Base-by-base conservation (phyloP, 148 eudicot species). In the Silene uniflora region DNA sequence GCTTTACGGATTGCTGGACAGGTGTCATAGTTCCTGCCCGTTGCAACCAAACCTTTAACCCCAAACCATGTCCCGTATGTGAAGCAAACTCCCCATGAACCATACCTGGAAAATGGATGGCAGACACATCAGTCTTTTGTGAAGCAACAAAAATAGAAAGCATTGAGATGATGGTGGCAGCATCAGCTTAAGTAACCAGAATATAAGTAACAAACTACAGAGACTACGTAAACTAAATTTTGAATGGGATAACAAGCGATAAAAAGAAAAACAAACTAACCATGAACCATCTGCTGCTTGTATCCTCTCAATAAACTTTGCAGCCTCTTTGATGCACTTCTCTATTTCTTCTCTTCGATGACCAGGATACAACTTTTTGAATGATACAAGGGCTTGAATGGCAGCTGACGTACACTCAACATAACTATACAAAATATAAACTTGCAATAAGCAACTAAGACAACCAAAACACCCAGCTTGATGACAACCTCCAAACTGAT, bases 391-490 rank as follows among this genome's bases (percentile, higher is more conserved):
- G 73, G 91, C 97, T 85, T 96, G 98, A 78, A 96, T 86, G 78
- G 97, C 88, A 78, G 99, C 97, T 18, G 99, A 96, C 59, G 99
- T 91, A 81, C 98, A 92, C 77, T 96, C 99, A 62, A 92, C 99
- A 81, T 96, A 92, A 58, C 98, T 96, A 73, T 74, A 84, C 61
- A 74, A 18, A 58, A 22, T 70, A 66, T 55, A 59, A 6, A 61
- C 0, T 76, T 24, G 58, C 10, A 25, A 14, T 67, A 32, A 69
- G 69, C 47, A 61, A 61, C 23, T 13, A 39, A 39, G 10, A 39
- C 44, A 39, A 39, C 44, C 44, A 35, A n/a, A 54, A 54, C 49
- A 67, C 18, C 18, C 27, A 69, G 22, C 52, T 27, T 22, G 46
- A 54, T 14, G 39, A 24, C 4, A 29, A 21, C 69, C 19, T 65